Evolutionary conservation across 192 early-diverging fungal genomes (phyloP), one percentile per base, ranked within the genome.

Genomic region (Coemansia sp.): DNA sequence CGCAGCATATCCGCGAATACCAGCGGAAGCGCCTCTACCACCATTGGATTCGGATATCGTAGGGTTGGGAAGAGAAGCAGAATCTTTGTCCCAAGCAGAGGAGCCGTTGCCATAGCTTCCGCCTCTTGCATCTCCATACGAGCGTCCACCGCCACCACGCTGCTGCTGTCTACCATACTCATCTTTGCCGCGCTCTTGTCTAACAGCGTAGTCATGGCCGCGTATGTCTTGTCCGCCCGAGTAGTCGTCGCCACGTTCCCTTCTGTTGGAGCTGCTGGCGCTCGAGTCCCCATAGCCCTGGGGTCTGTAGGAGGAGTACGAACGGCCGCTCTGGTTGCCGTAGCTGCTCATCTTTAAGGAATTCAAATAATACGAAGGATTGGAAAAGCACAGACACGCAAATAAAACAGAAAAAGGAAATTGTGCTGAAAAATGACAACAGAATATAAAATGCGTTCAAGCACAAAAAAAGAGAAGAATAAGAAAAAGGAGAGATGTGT

Each of bases 341-440:
- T 73, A 73, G 77, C 77, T 73, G 68, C 77, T 73, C 77, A 79
- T 79, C 65, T 69, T 54, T n/a, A 12, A 41, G 15, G 61, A 40
- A 22, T 68, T 32, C 40, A 67, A 70, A 67, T 19, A 41, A 52
- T 42, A 41, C 26, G 26, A 55, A 13, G 9, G 10, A 67, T 9
- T 13, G 22, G 59, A 41, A 62, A 26, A 56, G 18, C 18, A 52
- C 21, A 62, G 6, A 11, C 32, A 32, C 32, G 32, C 32, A 32
- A 32, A 32, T 4, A 26, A 26, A 3, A 26, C 26, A 26, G 26
- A 3, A 32, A 32, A 32, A 32, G 32, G 32, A 32, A 32, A 32
- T 32, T 32, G 32, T 4, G 32, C 32, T 19, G 59, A 66, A 59
- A 42, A 37, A 18, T 6, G 36, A 49, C 41, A 48, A 59, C n/a